Evolutionary conservation across 1,284 basidiomycete species (phyloP), one percentile per base, ranked within the genome.

Genomic region (Pseudozyma hubeiensis): DNA sequence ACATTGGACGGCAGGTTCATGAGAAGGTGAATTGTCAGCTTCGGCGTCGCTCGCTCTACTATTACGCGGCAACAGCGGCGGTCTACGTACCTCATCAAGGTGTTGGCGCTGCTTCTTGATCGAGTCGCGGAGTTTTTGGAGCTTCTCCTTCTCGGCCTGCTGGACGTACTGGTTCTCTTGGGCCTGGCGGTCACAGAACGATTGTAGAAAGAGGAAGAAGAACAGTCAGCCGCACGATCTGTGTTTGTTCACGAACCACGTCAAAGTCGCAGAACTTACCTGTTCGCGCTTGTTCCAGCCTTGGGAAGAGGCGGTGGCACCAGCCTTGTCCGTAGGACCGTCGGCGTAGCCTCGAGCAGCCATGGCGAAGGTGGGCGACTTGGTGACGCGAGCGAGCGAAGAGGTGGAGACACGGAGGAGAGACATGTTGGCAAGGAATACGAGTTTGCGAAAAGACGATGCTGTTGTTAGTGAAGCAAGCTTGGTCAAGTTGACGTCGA

Each of bases 91-190:
- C 50, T 78, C 56, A 19, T 77, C 71, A 37, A 80, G 76, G 49
- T 77, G 64, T 58, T 78, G 73, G 37, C 72, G 46, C 74, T 80
- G 78, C 64, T 78, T 66, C 70, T 75, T 65, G 58, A 78, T 63
- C 35, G 76, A 75, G 35, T 71, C 76, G 16, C 69, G 58, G 24
- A 80, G 72, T 61, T 79, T 77, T 34, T 53, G 55, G 53, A 82
- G 81, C 69, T 81, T 81, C 62, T 78, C 76, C 63, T 78, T 71
- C 56, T 82, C 81, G 24, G 68, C 65, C 62, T 80, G 62, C 50
- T 70, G 64, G 19, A 80, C 70, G 71, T 80, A 80, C 68, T 74
- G 66, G 68, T 72, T 69, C 66, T 80, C 78, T 40, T 72, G 59
- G 16, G 78, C 76, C 75, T 77, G 53, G 16, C n/a, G 39, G 16